phyloP scores from a whole-genome alignment of 441 rosid genomes.

The Bruguiera hainesii region DNA sequence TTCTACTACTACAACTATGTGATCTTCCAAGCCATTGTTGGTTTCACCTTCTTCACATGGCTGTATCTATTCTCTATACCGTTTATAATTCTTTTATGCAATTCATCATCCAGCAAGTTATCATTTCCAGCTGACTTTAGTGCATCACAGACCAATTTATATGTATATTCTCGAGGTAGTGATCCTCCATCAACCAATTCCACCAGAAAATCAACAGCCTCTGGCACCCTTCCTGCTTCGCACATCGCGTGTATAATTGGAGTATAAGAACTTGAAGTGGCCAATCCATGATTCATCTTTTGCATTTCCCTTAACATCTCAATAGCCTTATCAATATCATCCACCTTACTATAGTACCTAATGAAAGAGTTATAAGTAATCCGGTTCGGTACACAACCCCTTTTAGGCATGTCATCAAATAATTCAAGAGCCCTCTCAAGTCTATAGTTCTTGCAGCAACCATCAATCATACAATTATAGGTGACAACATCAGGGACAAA shows the following conservation, averaged over 20 bases:
- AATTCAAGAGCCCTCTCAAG: slow-evolving; percentile 77
- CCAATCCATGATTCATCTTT: slow-evolving; percentile 55
- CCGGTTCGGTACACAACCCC: slow-evolving; percentile 65
- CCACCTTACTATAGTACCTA: slow-evolving; percentile 66
- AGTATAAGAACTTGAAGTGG: slow-evolving; percentile 64
- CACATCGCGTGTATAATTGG: slow-evolving; percentile 76
- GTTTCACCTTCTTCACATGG: slow-evolving; percentile 56
- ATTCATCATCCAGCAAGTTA: slow-evolving; percentile 31
- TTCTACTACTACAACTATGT: background rate
- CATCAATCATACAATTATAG: slow-evolving; percentile 85
- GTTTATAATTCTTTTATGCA: slow-evolving; percentile 42
- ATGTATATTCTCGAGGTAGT: slow-evolving; percentile 65
- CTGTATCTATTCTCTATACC: slow-evolving; percentile 50
- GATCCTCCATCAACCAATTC: background rate
- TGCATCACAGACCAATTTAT: slow-evolving; percentile 55
- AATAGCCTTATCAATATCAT: slow-evolving; percentile 70
- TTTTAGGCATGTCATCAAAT: slow-evolving; percentile 64
- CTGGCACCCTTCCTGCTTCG: slow-evolving; percentile 55
- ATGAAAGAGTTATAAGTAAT: slow-evolving; percentile 74
- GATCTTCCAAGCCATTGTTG: slow-evolving; percentile 32
- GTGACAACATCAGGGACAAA: slow-evolving; percentile 69
- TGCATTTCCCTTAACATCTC: slow-evolving; percentile 79
- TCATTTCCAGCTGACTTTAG: slow-evolving; percentile 34
- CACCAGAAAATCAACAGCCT: slow-evolving; percentile 23
- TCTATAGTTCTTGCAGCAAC: slow-evolving; percentile 71